Conservation (phyloP, 139 green algal species). For the Trebouxia sp. region DNA sequence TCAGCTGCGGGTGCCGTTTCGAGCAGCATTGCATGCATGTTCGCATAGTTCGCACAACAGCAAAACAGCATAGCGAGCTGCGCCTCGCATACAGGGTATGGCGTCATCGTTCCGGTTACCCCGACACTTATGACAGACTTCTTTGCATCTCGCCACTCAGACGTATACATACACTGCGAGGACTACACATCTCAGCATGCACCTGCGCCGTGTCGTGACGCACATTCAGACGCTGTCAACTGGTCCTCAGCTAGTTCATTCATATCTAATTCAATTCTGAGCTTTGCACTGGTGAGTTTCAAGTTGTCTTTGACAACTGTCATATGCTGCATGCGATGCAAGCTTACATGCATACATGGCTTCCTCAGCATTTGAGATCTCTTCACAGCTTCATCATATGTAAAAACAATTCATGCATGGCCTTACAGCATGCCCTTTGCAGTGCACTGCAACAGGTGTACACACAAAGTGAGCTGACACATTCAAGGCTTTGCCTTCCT, state of each 20-base stretch:
- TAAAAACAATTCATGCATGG: too few species aligned
- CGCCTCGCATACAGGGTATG: slow-evolving; percentile 52
- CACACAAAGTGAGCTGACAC: too few species aligned
- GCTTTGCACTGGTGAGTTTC: slow-evolving; percentile 56
- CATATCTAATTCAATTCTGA: slow-evolving; percentile 62
- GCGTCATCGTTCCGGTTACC: slow-evolving; percentile 63
- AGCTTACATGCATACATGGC: not conserved
- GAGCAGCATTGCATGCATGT: too few species aligned
- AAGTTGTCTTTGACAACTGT: too few species aligned
- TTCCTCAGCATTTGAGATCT: not conserved
- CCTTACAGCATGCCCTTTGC: too few species aligned
- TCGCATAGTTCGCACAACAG: too few species aligned
- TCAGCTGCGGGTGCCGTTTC: not conserved
- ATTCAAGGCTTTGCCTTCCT: too few species aligned
- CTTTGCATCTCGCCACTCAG: slow-evolving; percentile 66
- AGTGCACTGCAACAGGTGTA: not conserved
- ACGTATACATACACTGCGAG: slow-evolving; percentile 69
- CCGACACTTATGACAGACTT: slow-evolving; percentile 78
- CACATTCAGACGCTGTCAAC: slow-evolving; percentile 60
- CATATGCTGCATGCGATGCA: too few species aligned
- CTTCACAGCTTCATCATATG: too few species aligned
- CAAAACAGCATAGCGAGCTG: too few species aligned
- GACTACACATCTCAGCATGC: slow-evolving; percentile 35
- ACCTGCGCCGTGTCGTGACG: slow-evolving; percentile 53
- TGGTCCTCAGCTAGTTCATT: slow-evolving; percentile 69